Conservation (phyloP, 2,329 filamentous ascomycete species). For the Verticillium longisporum region DNA sequence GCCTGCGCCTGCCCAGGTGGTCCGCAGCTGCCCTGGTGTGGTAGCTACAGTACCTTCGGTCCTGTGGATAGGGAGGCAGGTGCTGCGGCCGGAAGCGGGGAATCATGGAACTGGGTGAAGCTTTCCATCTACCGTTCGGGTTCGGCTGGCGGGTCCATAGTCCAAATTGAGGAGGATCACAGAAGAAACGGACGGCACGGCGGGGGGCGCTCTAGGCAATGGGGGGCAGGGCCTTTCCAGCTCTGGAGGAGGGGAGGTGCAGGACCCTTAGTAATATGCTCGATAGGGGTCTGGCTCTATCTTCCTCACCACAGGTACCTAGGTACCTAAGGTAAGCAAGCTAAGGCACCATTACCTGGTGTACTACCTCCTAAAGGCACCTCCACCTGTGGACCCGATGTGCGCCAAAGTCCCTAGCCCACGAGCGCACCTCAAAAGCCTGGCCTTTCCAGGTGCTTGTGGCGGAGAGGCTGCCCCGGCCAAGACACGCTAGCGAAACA, state of each 20-base stretch:
- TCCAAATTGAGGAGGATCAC: too few relatives aligned
- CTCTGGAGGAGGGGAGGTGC: neutral
- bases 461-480: neutral
- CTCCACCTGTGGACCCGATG: too few relatives aligned
- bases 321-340: too few relatives aligned
- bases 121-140: neutral
- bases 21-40: too few relatives aligned
- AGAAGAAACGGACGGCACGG: neutral
- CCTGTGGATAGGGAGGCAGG: neutral
- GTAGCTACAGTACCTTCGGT: too few relatives aligned
- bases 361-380: too few relatives aligned
- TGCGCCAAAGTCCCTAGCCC: too few relatives aligned
- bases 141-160: neutral
- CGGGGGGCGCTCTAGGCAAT: neutral
- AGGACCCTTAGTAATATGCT: neutral
- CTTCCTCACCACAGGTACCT: too few relatives aligned
- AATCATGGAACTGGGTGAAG: neutral
- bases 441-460: neutral
- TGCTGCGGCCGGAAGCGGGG: neutral
- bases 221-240: neutral
- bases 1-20: too few relatives aligned
- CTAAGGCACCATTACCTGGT: too few relatives aligned
- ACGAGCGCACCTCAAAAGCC: neutral
- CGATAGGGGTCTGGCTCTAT: neutral
- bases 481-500: slow-evolving; percentile 1